Conservation (phyloP, 352 stramenopile genomes). For the Phytophthora citricola region DNA sequence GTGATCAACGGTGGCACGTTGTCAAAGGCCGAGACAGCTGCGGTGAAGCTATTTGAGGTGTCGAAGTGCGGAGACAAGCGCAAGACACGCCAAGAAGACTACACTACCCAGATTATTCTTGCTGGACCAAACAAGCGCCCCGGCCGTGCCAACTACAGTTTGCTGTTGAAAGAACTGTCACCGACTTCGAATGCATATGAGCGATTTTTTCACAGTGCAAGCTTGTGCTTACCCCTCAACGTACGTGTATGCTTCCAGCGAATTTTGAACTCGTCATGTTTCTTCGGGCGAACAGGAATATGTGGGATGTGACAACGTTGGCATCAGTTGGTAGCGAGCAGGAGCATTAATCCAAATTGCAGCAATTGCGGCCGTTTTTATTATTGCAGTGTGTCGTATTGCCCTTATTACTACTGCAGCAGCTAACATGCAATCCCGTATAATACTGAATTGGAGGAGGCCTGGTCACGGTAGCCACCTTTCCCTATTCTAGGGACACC, state of each 20-base stretch:
- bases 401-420: not conserved
- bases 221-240: not conserved
- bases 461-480: too few relatives aligned
- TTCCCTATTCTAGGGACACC: too few relatives aligned
- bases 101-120: not conserved
- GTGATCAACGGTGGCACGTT: not conserved
- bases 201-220: not conserved
- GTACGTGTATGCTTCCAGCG: not conserved
- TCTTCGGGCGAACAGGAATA: not conserved
- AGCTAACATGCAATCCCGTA: not conserved
- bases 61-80: not conserved
- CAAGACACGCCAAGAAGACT: not conserved
- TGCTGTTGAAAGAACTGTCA: not conserved
- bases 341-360: not conserved
- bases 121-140: not conserved
- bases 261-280: not conserved
- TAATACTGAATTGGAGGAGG: not conserved
- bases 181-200: too few relatives aligned
- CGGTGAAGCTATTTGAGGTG: not conserved
- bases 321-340: not conserved
- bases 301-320: not conserved
- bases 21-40: not conserved
- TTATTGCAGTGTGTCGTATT: constrained; percentile 4
- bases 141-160: not conserved
- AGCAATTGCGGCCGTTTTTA: constrained; percentile 10